Evolutionary conservation across 108 stramenopile genomes (phyloP), one percentile per base, ranked within the genome.

Genomic region (Fragilaria radians): DNA sequence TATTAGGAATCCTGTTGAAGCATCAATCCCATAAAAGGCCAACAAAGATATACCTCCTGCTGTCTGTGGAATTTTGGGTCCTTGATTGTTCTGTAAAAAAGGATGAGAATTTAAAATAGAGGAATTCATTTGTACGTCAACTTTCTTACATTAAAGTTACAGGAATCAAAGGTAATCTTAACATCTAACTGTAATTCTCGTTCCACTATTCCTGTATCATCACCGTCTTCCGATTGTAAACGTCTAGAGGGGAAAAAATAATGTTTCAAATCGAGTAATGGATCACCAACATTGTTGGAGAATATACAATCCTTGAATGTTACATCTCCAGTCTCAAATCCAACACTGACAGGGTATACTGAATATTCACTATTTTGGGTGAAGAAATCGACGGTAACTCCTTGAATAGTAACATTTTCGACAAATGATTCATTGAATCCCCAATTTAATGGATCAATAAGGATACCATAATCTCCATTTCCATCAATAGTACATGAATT

Each of bases 331-430:
- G 7, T 42, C 14, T 42, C 11, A 42, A 42, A 14, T 14, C 36
- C 36, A 42, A 42, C 36, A 42, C 7, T 42, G 36, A 42, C 36
- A 7, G 36, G 36, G 14, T 11, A 11, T 11, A 42, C 36, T 11
- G 36, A 7, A 42, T 7, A 14, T 7, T 24, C 50, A n/a, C 26
- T 4, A 4, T 5, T n/a, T 7, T 5, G 17, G 9, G 23, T 7
- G 26, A 9, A n/a, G 29, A 55, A 28, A n/a, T 28, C 25, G 5
- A 14, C 54, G 28, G 28, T 9, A 28, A 55, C 26, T 25, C 54
- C 25, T 23, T 51, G 22, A 17, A 51, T 19, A 28, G 29, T 14
- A 28, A 55, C 28, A 28, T 55, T 27, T 55, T 55, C 28, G 54
- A 28, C 27, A 28, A 55, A 5, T 28, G 54, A 28, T n/a, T 25